These are phyloP conservation scores for Pyracantha coccinea DNA, from an alignment of 331 rosid species.

Conservation along the genomic window DNA sequence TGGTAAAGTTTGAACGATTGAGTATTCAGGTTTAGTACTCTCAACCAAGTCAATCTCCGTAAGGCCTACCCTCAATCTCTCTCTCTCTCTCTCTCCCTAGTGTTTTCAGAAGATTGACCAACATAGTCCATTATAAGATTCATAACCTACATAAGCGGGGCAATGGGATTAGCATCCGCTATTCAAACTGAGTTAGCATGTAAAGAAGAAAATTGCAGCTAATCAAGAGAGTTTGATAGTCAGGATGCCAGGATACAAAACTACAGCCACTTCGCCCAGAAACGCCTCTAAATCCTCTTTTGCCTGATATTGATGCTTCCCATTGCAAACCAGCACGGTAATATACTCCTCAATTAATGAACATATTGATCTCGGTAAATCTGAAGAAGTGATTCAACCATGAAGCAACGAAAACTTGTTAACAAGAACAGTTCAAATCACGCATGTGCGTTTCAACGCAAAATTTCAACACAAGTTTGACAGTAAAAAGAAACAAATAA, in stretches of 20 bases:
- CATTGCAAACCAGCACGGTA: slow-evolving; percentile 25
- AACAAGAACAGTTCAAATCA: background rate
- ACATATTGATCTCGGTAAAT: background rate
- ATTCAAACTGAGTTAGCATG: background rate
- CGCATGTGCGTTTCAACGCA: background rate
- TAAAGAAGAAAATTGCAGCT: background rate
- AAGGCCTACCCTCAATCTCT: background rate
- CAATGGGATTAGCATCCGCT: background rate
- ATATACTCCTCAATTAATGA: slow-evolving; percentile 11
- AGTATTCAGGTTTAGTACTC: background rate
- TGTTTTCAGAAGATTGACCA: background rate
- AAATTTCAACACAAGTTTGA: background rate
- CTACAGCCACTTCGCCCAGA: slow-evolving; percentile 15
- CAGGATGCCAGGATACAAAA: slow-evolving; percentile 22
- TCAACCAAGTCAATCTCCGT: background rate
- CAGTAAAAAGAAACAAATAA: background rate
- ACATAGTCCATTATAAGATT: background rate
- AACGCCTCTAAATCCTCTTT: slow-evolving; percentile 24
- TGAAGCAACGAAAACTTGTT: background rate
- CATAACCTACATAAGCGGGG: slow-evolving; percentile 16
- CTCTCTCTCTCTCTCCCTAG: background rate
- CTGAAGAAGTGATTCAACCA: background rate
- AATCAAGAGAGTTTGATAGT: background rate
- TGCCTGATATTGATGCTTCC: slow-evolving; percentile 28
- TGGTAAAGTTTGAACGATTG: background rate